phyloP scores from a whole-genome alignment of 2,329 filamentous ascomycete species.

The Diaporthe humulicola region DNA sequence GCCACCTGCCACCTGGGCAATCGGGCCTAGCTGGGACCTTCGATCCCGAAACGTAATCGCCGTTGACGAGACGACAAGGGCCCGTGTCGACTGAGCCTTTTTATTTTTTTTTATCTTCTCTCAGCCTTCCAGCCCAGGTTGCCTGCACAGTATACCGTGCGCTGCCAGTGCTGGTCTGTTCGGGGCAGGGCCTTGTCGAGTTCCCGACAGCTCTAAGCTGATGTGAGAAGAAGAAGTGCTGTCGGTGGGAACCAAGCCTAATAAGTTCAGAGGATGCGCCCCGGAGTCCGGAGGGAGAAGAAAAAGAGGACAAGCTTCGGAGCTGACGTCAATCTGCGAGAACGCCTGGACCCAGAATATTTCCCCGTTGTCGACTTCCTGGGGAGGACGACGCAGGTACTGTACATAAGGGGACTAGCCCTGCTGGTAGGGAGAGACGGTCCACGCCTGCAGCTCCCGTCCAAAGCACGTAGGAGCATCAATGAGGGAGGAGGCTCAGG shows the following conservation, averaged over 20 bases:
- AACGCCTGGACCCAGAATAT: slow-evolving; percentile 20
- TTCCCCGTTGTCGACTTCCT: slow-evolving; percentile 13
- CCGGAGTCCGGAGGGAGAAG: slow-evolving; percentile 27
- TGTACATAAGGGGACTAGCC: not conserved
- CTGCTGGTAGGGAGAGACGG: not conserved
- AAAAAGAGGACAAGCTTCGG: slow-evolving; percentile 22
- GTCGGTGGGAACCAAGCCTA: not conserved
- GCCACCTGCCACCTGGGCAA: slow-evolving; percentile 12
- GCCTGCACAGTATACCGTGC: no score
- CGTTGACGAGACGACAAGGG: slow-evolving; percentile 26
- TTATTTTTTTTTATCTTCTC: not conserved
- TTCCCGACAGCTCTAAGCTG: not conserved
- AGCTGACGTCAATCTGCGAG: slow-evolving; percentile 30
- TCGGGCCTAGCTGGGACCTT: slow-evolving; percentile 11
- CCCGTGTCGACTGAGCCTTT: not conserved
- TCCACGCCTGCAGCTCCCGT: not conserved
- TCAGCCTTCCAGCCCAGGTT: not conserved
- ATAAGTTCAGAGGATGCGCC: not conserved
- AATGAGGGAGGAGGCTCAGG: not conserved
- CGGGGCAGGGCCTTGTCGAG: not conserved
- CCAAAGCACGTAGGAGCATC: not conserved
- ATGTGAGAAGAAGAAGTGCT: slow-evolving; percentile 18
- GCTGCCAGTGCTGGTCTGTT: not conserved
- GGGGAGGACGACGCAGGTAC: slow-evolving; percentile 5
- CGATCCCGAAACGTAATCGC: slow-evolving; percentile 29